Base-by-base conservation (phyloP, 768 basidiomycete species). In the Leccinum pellstonianum region DNA sequence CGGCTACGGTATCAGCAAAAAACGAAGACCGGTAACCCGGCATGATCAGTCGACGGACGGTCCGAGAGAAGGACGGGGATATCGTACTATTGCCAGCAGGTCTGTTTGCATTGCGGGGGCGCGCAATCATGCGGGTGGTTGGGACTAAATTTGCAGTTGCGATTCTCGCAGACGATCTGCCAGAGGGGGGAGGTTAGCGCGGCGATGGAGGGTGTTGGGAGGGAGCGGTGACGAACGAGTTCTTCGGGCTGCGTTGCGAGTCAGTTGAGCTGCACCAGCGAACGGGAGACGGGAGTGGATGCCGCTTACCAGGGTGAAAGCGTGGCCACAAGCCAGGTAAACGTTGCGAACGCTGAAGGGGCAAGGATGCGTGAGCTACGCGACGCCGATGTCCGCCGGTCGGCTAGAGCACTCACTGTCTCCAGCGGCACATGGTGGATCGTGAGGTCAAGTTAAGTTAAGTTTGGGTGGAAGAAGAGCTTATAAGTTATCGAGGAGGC, bases 121-220 rank as follows among this genome's bases (percentile, higher is more conserved):
- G 59, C 67, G 55, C 84, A 85, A 37, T 66, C 69, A 1, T 58
- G 58, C 0, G 81, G 81, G 61, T 86, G 85, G 55, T 70, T 75
- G 0, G 83, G 77, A 54, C 84, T 86, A 66, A 86, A 85, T 58
- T 74, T 82, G 72, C 86, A 87, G 49, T 72, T 74, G 33, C 63
- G 61, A 57, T 69, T 75, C 11, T 78, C 73, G 69, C 85, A 86
- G 43, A 66, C 60, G 47, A 84, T 70, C 85, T 86, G 68, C 41
- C n/a, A n/a, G 38, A 1, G 25, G 0, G n/a, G 21, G 50, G 27
- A 29, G 23, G 50, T 70, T 33, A 64, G 33, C 4, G 66, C 38
- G 53, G 49, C 19, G 41, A 25, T 52, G 60, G 52, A 25, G 38
- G 19, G 37, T 25, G 47, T 35, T 5, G 4, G 29, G 15, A 29